These are phyloP conservation scores for Gossypioides kirkii DNA, from an alignment of 345 rosid species.

Conservation along the genomic window DNA sequence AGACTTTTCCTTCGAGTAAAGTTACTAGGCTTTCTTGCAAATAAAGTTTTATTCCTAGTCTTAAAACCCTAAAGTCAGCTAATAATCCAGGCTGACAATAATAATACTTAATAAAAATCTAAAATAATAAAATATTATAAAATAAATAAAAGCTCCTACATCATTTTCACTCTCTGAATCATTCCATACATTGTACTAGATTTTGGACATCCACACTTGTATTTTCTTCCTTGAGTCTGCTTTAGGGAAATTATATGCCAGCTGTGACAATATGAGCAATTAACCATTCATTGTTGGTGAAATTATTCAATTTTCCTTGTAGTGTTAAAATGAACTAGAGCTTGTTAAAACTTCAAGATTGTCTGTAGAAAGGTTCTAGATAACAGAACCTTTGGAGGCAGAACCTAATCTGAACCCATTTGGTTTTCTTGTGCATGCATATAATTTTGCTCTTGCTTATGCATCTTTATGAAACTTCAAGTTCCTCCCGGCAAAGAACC, in stretches of 20 bases:
- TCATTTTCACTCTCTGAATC: background rate
- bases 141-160: no score
- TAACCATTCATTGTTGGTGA: background rate
- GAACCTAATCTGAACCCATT: background rate
- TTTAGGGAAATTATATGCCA: background rate
- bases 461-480: background rate
- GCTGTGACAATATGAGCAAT: background rate
- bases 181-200: background rate
- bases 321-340: conserved; percentile 1
- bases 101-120: no score
- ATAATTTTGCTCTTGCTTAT: background rate
- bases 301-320: background rate
- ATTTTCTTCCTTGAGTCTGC: background rate
- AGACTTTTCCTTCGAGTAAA: no score
- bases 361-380: conserved; percentile 4
- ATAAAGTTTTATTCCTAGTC: no score
- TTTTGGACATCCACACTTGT: background rate
- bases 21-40: no score
- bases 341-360: background rate
- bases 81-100: no score
- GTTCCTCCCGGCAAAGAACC: background rate
- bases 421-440: background rate
- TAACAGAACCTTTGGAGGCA: background rate
- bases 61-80: no score
- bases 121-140: no score